phyloP scores from a whole-genome alignment of 1,139 yeast species.

The Candida sanyaensis region DNA sequence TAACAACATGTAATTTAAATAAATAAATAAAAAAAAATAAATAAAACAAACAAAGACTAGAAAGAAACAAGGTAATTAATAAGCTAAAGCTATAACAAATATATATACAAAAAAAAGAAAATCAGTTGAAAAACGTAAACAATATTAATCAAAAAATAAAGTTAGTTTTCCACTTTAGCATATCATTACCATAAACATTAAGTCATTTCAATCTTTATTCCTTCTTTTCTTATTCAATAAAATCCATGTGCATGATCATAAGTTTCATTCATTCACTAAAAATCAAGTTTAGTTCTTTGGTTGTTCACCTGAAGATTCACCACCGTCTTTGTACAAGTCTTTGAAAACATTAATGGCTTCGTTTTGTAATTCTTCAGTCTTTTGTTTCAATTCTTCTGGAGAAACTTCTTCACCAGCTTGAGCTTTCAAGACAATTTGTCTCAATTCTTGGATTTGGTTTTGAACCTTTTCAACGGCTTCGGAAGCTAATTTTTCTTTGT shows the following conservation, averaged over 20 bases:
- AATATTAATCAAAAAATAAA: neutral
- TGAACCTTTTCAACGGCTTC: conserved; percentile 85
- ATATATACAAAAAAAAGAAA: conserved; percentile 8
- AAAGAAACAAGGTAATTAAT: neutral
- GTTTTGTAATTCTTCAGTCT: conserved; percentile 93
- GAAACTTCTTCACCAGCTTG: conserved; percentile 91
- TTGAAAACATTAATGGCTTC: conserved; percentile 93
- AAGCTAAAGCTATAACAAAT: neutral
- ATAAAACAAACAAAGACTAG: neutral
- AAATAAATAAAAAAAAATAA: neutral
- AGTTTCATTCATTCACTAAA: neutral
- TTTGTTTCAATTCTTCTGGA: conserved; percentile 81
- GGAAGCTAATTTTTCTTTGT: conserved; percentile 89
- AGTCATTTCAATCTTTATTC: neutral
- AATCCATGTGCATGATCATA: neutral
- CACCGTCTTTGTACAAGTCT: conserved; percentile 80
- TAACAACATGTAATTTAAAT: neutral
- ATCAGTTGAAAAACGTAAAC: neutral
- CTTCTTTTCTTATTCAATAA: neutral
- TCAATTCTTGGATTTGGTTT: conserved; percentile 73
- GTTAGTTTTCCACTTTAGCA: neutral
- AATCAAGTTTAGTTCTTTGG: conserved; percentile 40
- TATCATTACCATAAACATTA: neutral
- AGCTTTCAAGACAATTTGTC: conserved; percentile 91
- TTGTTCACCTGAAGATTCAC: conserved; percentile 32